Base-by-base conservation (phyloP, 805 yeast species). In the Deakozyma indianensis region DNA sequence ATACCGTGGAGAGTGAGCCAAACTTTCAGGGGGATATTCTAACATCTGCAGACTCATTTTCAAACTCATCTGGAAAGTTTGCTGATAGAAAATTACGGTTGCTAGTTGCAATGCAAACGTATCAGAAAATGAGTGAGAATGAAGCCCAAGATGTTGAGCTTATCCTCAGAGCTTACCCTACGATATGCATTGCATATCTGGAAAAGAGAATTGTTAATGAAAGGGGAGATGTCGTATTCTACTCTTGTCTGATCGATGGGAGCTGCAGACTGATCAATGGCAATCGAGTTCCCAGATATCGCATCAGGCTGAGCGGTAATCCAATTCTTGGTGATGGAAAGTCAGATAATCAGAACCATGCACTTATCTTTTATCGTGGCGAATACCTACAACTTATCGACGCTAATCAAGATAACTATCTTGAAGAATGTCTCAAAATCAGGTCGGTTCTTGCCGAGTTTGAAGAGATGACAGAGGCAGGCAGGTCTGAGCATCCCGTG, bases 291-390 rank as follows among this genome's bases (percentile, higher is more conserved):
- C 85, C 85, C 24, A 75, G 77, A 53, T 78, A 77, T 54, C 67
- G 78, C 53, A 71, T 83, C 42, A 74, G 67, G 53, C 67, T 83
- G 41, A 78, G 88, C 14, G 94, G 94, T 16, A 76, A 82, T 58
- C 94, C 94, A 42, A 80, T 83, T 45, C 68, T 83, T 48, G 94
- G 94, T 42, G 92, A 83, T 59, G 94, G 94, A 47, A 83, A 83
- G 59, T 74, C 87, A 24, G 94, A 83, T 61, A 83, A 83, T 56
- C 94, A 83, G 58, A 83, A 83, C 56, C 83, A 77, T 59, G 76
- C 88, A 3, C 59, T 83, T 43, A 74, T 81, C 27, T 83, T 80
- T 63, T 75, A 78, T 54, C 71, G 92, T 51, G 94, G 94, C 49
- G 92, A 83, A 58, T 83, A 81, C 57, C 71, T 83, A 49, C 92